A percentile compares a stretch with the other conserved stretches of the same genome.
Evolutionary conservation across 306 rosid species (phyloP).

Genomic region (Erythrophleum fordii): DNA sequence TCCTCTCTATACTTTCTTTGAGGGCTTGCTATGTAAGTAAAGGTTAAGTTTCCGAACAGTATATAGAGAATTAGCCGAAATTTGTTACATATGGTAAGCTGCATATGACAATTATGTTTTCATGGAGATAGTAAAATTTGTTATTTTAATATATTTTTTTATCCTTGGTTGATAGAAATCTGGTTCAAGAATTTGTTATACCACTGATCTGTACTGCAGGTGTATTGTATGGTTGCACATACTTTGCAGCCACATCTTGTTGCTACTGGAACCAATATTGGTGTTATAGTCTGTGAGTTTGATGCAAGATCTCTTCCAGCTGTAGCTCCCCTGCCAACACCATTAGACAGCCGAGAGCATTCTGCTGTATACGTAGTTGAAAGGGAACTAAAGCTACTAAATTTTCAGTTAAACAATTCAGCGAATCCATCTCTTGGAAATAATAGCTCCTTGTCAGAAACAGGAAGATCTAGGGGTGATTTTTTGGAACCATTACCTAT

Average conservation of each 20-base stretch:
- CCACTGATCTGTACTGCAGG: slow-evolving; percentile 60
- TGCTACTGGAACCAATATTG: slow-evolving; percentile 97
- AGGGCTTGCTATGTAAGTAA: slow-evolving; percentile 2
- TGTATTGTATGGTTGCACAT: slow-evolving; percentile 95
- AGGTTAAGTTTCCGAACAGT: not conserved
- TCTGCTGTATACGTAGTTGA: slow-evolving; percentile 90
- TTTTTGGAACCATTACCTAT: slow-evolving; percentile 76
- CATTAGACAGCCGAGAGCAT: slow-evolving; percentile 88
- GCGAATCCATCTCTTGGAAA: slow-evolving; percentile 97
- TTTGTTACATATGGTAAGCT: not conserved
- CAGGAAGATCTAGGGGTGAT: slow-evolving; percentile 89
- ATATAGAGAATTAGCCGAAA: not conserved
- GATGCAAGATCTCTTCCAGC: slow-evolving; percentile 98
- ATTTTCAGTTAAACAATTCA: slow-evolving; percentile 88
- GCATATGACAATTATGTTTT: slow-evolving; percentile 8
- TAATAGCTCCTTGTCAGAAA: slow-evolving; percentile 81
- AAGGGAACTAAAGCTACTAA: slow-evolving; percentile 86
- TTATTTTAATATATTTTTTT: not conserved
- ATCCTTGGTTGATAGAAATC: slow-evolving; percentile 28
- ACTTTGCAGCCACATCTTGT: slow-evolving; percentile 96
- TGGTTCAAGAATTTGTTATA: slow-evolving; percentile 34
- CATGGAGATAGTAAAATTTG: not conserved
- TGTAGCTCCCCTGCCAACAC: slow-evolving; percentile 88
- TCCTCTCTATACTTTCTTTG: not conserved
- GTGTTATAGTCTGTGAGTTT: slow-evolving; percentile 93